phyloP scores from a whole-genome alignment of 108 stramenopile species.

The Pseudonitzschia multiseries region DNA sequence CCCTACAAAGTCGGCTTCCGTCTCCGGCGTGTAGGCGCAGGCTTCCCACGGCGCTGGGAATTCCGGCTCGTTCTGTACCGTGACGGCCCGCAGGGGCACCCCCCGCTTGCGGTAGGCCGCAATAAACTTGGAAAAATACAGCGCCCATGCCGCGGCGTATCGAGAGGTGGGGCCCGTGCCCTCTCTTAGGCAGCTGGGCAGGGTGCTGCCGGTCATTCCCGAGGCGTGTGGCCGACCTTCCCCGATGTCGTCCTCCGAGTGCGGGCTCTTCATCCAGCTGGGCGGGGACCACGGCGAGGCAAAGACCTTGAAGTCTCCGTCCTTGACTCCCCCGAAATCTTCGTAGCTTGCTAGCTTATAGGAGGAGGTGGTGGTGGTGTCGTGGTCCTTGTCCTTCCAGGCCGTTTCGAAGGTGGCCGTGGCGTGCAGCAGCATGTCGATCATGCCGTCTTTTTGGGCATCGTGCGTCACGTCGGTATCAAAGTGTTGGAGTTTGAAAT shows the following conservation, averaged over 20 bases:
- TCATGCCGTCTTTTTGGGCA: constrained; percentile 69
- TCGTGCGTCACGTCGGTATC: constrained; percentile 77
- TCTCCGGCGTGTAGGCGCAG: constrained; percentile 74
- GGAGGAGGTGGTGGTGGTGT: neutral
- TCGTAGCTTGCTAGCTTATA: neutral
- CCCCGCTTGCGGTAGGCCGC: constrained; percentile 67
- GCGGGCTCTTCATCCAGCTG: constrained; percentile 93
- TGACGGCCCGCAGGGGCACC: constrained; percentile 68
- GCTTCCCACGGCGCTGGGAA: constrained; percentile 98
- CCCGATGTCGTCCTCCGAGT: constrained; percentile 35
- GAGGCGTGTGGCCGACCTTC: constrained; percentile 37
- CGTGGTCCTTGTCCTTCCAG: constrained; percentile 25
- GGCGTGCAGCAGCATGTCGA: constrained; percentile 76
- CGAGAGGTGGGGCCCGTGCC: constrained; percentile 61
- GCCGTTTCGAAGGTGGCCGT: constrained; percentile 32
- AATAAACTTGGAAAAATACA: constrained; percentile 83
- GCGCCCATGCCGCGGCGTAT: constrained; percentile 82
- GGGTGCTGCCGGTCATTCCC: constrained; percentile 63
- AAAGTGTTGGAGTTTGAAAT: constrained; percentile 86
- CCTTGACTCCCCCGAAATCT: neutral
- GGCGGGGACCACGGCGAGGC: constrained; percentile 94
- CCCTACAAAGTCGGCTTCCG: constrained; percentile 81
- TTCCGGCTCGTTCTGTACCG: constrained; percentile 95
- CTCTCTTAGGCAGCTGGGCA: constrained; percentile 79
- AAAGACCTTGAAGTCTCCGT: constrained; percentile 66